Base-by-base conservation (phyloP, 306 rosid species). In the Abrus pulchellus region DNA sequence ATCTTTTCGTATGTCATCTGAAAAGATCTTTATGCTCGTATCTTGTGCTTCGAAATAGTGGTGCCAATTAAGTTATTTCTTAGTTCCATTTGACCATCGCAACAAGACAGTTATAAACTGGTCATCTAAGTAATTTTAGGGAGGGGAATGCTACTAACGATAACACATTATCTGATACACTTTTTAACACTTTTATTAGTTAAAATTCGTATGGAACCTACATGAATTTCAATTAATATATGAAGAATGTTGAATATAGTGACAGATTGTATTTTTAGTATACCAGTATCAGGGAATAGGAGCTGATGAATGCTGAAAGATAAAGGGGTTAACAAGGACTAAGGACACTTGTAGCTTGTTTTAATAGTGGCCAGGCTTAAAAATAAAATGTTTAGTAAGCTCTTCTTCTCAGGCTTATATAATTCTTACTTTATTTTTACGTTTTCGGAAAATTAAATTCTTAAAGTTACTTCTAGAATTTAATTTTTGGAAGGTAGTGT, bases 41-140 rank as follows among this genome's bases (percentile, higher is more conserved):
- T 74, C 68, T 29, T 56, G 64, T 41, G 20, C 34, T 55, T 10
- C n/a, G 61, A 34, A 52, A 53, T 72, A 50, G 54, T 27, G 14
- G 74, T 29, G 8, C 61, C 5, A 33, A 49, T 29, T 20, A 49
- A 69, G 8, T 30, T 30, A 49, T 48, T 47, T n/a, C 33, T 68
- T 36, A 36, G 40, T 36, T 45, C 38, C 7, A 1, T 9, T 9
- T 7, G 20, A 47, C 20, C 10, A 68, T 14, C 63, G 36, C 52
- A 54, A 47, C 56, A 53, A 55, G 77, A 38, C 41, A 38, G 20
- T 11, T 6, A 27, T 45, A 40, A 3, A 28, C 29, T 27, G 67
- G 29, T 9, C 11, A 12, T 41, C 47, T 14, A 54, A 36, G 34
- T 41, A 34, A 72, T 20, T 55, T 70, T 7, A 9, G 52, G n/a